phyloP scores from a whole-genome alignment of 805 yeast genomes.

The Ogataea pignaliae region DNA sequence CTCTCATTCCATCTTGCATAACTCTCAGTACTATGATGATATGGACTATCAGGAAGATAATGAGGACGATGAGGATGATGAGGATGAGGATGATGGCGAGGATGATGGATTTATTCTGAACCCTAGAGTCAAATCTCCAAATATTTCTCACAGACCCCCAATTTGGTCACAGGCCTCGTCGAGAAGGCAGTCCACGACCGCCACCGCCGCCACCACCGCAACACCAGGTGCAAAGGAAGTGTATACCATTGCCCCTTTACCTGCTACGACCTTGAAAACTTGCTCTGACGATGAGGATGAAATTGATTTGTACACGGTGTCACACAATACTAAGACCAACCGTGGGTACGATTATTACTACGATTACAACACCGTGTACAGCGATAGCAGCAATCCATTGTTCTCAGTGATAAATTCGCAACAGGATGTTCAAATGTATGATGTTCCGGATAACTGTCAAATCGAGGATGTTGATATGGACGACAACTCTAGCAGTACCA shows the following conservation, averaged over 20 bases:
- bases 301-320: constrained; percentile 53
- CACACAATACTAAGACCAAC: constrained; percentile 68
- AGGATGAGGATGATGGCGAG: constrained; percentile 20
- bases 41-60: constrained; percentile 24
- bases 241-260: constrained; percentile 71
- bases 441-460: constrained; percentile 40
- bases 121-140: constrained; percentile 12
- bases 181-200: constrained; percentile 5
- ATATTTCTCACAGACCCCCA: constrained; percentile 27
- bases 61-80: constrained; percentile 19
- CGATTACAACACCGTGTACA: constrained; percentile 76
- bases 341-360: constrained; percentile 76
- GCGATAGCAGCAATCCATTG: constrained; percentile 45
- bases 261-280: constrained; percentile 83
- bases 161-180: constrained; percentile 13
- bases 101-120: constrained; percentile 22
- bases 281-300: constrained; percentile 60
- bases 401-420: constrained; percentile 17
- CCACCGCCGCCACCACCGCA: too few relatives aligned
- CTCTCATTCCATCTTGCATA: constrained; percentile 2
- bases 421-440: constrained; percentile 29
- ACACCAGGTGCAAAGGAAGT: constrained; percentile 2
- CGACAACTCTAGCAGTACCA: background rate
- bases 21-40: constrained; percentile 9
- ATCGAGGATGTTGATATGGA: constrained; percentile 26